Base-by-base conservation (phyloP, 495 filamentous ascomycete genomes). In the Aspergillus leporis region DNA sequence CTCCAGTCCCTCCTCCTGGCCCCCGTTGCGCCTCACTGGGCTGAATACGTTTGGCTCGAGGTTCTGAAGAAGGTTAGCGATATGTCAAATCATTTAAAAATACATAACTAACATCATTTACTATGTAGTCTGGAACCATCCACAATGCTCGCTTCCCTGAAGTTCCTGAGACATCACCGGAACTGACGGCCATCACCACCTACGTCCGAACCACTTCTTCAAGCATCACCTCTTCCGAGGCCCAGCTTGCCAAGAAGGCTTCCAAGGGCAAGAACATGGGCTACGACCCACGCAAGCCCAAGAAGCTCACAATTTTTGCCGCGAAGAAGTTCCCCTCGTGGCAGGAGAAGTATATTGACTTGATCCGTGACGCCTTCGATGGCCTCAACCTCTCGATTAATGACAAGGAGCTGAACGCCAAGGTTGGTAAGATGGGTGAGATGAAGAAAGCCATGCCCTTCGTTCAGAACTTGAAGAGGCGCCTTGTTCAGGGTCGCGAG, bases 371-470 rank as follows among this genome's bases (percentile, higher is more conserved):
- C 58, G 75, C 83, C 34, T 89, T 89, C 62, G 76, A 84, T 55
- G 61, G 72, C 36, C 58, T 82, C 41, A 83, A 67, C 58, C 60
- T 90, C 58, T 70, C 68, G 22, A 69, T 89, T 63, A 85, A 95
- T 61, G 91, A 96, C 66, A 95, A 94, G 78, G 83, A 83, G 54
- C 76, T 97, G 19, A 90, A 83, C 64, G 82, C 82, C 51, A 83
- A 86, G 65, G 82, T 93, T 21, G 83, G 81, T 64, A 92, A 92
- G 76, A 83, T 94, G 66, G 81, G 83, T 28, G 93, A 97, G 74
- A 90, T 89, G 83, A 98, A 98, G 84, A 91, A 93, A 74, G 93
- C 91, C 25, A 98, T 98, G 94, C 95, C 95, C 5, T 98, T 97
- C 66, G 86, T 98, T 5, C 92, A 98, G 73, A 74, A 67, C 1